A percentile compares a stretch with the other conserved stretches of the same genome.
Evolutionary conservation across 441 rosid species (phyloP).

Genomic region (Pelargonium cotyledonis): DNA sequence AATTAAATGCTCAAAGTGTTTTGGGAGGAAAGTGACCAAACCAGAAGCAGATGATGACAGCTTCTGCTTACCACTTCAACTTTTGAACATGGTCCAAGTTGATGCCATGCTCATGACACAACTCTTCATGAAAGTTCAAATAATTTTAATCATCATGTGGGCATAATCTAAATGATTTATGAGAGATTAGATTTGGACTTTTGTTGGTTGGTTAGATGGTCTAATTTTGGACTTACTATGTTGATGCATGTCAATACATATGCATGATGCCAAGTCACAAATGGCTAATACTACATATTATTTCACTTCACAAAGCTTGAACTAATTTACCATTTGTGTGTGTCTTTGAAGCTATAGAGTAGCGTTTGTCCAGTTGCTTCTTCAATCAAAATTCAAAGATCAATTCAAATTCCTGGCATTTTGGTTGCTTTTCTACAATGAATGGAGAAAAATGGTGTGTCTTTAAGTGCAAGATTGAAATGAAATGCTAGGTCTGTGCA

Average conservation of each 20-base stretch:
- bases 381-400: no score
- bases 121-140: background rate
- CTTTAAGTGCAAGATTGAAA: conserved; percentile 4
- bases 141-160: background rate
- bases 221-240: conserved; percentile 4
- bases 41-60: conserved; percentile 1
- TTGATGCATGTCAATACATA: no score
- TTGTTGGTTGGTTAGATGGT: conserved; percentile 7
- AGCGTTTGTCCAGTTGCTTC: no score
- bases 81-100: background rate
- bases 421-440: background rate
- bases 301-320: background rate
- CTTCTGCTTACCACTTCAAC: conserved; percentile 3
- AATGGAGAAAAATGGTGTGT: background rate
- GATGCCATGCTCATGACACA: background rate
- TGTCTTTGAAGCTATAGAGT: no score
- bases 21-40: background rate
- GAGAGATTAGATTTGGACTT: background rate
- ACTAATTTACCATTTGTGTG: no score
- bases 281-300: background rate
- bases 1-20: background rate
- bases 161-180: background rate
- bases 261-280: conserved; percentile 1
- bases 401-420: background rate
- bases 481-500: background rate